Conservation (phyloP, 768 basidiomycete genomes). For the Leccinellum albellum region DNA sequence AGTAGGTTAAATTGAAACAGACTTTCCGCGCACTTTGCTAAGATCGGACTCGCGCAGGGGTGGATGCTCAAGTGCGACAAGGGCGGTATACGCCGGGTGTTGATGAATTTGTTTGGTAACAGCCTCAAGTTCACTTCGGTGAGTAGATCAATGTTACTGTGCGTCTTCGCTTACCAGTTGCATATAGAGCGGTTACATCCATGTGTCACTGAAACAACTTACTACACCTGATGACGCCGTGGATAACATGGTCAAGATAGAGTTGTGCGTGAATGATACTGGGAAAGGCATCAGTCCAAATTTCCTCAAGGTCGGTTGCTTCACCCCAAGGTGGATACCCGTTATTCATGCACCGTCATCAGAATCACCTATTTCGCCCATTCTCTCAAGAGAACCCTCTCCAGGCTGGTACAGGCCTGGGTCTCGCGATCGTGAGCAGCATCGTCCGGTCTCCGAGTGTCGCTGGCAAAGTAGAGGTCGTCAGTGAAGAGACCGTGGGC, state of each 20-base stretch:
- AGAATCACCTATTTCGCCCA: constrained; percentile 95
- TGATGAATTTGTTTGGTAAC: constrained; percentile 96
- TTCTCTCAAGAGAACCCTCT: constrained; percentile 96
- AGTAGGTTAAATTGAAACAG: constrained; percentile 39
- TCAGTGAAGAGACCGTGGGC: constrained; percentile 85
- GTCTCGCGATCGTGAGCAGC: constrained; percentile 92
- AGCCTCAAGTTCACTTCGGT: constrained; percentile 90
- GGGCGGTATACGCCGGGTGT: constrained; percentile 83
- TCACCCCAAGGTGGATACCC: neutral
- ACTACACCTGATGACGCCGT: constrained; percentile 51
- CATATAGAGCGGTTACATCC: constrained; percentile 78
- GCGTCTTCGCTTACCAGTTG: constrained; percentile 2
- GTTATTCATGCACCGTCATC: constrained; percentile 1
- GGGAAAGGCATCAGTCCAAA: constrained; percentile 95
- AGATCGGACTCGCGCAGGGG: constrained; percentile 46
- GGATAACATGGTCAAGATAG: constrained; percentile 65
- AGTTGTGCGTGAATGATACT: constrained; percentile 82
- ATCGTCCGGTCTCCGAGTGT: constrained; percentile 85
- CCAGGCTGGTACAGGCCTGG: constrained; percentile 89
- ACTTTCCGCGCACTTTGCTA: neutral
- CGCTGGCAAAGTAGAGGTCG: constrained; percentile 88
- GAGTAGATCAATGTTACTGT: constrained; percentile 21
- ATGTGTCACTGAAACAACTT: constrained; percentile 75
- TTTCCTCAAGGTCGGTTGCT: constrained; percentile 68
- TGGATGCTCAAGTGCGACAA: constrained; percentile 89